These are phyloP conservation scores for Fonsecaea erecta DNA, from an alignment of 2,329 filamentous ascomycete species.

Conservation along the genomic window DNA sequence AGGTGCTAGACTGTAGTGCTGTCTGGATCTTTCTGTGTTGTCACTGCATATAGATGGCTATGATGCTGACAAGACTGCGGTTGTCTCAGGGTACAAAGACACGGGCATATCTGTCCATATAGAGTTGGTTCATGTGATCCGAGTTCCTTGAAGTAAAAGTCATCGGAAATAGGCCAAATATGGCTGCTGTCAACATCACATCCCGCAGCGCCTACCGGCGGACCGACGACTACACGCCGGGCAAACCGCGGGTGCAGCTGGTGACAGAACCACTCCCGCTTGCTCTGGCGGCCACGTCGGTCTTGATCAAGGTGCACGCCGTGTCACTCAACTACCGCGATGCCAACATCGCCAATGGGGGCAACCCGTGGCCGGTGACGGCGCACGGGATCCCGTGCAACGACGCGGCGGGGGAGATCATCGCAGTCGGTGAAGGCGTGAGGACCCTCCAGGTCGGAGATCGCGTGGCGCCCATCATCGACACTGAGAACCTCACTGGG, in stretches of 20 bases:
- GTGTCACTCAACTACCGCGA: conserved; percentile 62
- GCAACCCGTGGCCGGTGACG: conserved; percentile 49
- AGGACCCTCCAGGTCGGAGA: conserved; percentile 44
- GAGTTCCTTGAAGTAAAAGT: not conserved
- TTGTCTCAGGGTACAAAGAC: too few relatives aligned
- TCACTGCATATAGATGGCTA: too few relatives aligned
- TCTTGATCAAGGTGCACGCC: conserved; percentile 57
- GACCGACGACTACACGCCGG: conserved; percentile 43
- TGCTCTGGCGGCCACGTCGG: conserved; percentile 41
- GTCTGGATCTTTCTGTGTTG: too few relatives aligned
- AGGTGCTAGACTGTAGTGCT: too few relatives aligned
- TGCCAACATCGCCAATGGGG: conserved; percentile 49
- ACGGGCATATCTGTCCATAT: too few relatives aligned
- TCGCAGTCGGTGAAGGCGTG: conserved; percentile 47
- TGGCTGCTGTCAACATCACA: conserved; percentile 21
- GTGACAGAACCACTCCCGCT: conserved; percentile 43
- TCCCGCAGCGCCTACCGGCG: conserved; percentile 41
- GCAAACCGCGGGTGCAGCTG: conserved; percentile 44
- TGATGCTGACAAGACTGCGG: too few relatives aligned
- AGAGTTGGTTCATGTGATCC: too few relatives aligned
- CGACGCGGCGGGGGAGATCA: conserved; percentile 51
- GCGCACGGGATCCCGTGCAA: conserved; percentile 44
- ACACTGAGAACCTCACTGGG: conserved; percentile 48
- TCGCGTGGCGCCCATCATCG: conserved; percentile 45
- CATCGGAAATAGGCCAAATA: not conserved